A percentile compares a stretch with the other conserved stretches of the same genome.
These are phyloP conservation scores for Beauveria asiatica DNA, from an alignment of 2,329 filamentous ascomycete species.

Conservation along the genomic window DNA sequence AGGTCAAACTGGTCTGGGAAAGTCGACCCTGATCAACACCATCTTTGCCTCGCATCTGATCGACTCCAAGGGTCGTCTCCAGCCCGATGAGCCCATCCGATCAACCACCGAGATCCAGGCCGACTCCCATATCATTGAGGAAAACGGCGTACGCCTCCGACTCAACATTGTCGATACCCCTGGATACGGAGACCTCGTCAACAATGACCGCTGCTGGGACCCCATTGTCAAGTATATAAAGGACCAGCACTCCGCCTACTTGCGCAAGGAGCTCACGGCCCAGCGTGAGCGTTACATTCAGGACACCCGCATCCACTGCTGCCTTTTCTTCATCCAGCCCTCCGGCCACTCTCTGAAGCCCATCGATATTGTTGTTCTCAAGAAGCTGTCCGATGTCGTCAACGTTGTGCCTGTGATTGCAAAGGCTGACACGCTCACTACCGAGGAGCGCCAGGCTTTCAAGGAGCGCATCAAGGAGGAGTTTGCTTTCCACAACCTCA, in stretches of 20 bases:
- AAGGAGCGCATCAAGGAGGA: slow-evolving; percentile 99
- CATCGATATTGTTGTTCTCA: slow-evolving; percentile 97
- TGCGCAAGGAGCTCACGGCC: slow-evolving; percentile 97
- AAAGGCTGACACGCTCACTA: slow-evolving; percentile 91
- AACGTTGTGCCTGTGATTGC: slow-evolving; percentile 98
- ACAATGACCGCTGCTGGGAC: slow-evolving; percentile 99
- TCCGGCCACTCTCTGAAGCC: slow-evolving; percentile 97
- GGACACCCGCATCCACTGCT: slow-evolving; percentile 98
- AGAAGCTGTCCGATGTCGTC: slow-evolving; percentile 98
- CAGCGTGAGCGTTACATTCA: slow-evolving; percentile 99
- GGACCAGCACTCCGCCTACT: slow-evolving; percentile 98
- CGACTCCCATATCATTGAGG: slow-evolving; percentile 97
- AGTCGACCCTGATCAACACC: slow-evolving; percentile 99
- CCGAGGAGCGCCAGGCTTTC: slow-evolving; percentile 92
- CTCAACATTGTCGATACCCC: slow-evolving; percentile 99
- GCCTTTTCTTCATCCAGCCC: slow-evolving; percentile 98
- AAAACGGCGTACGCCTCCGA: slow-evolving; percentile 94
- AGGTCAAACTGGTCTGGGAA: slow-evolving; percentile 98
- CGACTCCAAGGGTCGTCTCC: slow-evolving; percentile 92
- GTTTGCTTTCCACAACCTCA: slow-evolving; percentile 98
- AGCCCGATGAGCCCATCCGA: slow-evolving; percentile 86
- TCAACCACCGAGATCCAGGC: slow-evolving; percentile 97
- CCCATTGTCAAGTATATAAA: slow-evolving; percentile 99
- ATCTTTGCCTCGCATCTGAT: slow-evolving; percentile 99
- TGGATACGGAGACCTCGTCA: slow-evolving; percentile 96